phyloP scores from a whole-genome alignment of 2,329 filamentous ascomycete genomes.

The Phaeosphaeriaceae sp. region DNA sequence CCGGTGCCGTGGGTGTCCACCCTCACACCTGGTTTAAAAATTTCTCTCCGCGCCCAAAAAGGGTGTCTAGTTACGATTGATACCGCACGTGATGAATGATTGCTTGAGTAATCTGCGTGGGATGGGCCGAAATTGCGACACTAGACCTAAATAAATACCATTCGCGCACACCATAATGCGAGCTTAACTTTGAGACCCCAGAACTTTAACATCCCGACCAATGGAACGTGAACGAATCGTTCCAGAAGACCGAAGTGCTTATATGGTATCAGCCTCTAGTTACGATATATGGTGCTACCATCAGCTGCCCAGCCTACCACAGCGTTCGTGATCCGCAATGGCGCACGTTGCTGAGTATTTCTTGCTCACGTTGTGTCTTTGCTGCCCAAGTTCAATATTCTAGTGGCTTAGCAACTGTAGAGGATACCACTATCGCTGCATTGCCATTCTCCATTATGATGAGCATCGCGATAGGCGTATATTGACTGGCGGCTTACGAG shows the following conservation, averaged over 20 bases:
- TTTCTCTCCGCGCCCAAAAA: no score
- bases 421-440: not conserved
- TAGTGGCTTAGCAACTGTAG: not conserved
- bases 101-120: not conserved
- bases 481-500: no score
- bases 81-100: no score
- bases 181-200: slow-evolving; percentile 1
- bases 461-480: no score
- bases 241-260: not conserved
- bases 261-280: not conserved
- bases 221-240: no score
- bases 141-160: not conserved
- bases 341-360: not conserved
- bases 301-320: not conserved
- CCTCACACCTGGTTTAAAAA: no score
- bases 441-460: not conserved
- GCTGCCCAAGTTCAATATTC: slow-evolving; percentile 1
- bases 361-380: not conserved
- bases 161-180: not conserved
- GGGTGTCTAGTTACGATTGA: no score
- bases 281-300: not conserved
- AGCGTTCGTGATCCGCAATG: not conserved
- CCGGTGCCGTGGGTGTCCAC: no score
- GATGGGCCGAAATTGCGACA: not conserved
- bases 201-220: slow-evolving; percentile 1